Conservation (phyloP, 257 asterid species). For the Lycium barbarum region DNA sequence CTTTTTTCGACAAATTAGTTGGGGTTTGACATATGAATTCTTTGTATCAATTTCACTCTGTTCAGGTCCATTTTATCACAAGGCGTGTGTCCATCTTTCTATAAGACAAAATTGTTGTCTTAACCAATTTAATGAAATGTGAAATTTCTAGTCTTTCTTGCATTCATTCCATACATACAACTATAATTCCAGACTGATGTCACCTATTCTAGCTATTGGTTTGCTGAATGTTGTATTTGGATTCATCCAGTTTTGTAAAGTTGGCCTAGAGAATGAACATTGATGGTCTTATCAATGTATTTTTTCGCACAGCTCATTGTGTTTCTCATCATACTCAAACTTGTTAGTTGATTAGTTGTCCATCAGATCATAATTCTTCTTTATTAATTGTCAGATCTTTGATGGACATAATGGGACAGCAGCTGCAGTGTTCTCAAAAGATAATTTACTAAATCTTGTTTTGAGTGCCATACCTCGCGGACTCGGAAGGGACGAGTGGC, state of each 20-base stretch:
- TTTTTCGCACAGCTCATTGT: background rate
- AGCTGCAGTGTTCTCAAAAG: constrained; percentile 77
- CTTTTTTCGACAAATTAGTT: background rate
- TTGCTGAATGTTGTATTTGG: background rate
- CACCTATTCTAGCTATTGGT: background rate
- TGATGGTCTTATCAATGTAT: background rate
- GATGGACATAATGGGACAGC: constrained; percentile 89
- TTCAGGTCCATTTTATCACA: background rate
- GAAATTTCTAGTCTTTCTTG: background rate
- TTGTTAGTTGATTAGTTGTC: background rate
- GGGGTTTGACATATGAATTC: background rate
- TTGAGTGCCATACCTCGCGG: constrained; percentile 73
- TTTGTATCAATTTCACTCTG: background rate
- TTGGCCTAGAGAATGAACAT: background rate
- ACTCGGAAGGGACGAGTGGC: constrained; percentile 82
- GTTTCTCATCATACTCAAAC: background rate
- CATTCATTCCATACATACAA: background rate
- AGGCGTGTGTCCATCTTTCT: background rate
- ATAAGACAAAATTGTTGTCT: background rate
- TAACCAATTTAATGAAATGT: background rate
- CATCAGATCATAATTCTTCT: background rate
- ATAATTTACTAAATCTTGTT: constrained; percentile 61
- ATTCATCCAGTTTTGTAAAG: background rate
- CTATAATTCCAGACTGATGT: background rate
- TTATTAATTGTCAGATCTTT: constrained; percentile 53